A percentile compares a stretch with the other conserved stretches of the same genome.
phyloP scores from a whole-genome alignment of 129 eudicot species.

The Heracleum sosnowskyi region DNA sequence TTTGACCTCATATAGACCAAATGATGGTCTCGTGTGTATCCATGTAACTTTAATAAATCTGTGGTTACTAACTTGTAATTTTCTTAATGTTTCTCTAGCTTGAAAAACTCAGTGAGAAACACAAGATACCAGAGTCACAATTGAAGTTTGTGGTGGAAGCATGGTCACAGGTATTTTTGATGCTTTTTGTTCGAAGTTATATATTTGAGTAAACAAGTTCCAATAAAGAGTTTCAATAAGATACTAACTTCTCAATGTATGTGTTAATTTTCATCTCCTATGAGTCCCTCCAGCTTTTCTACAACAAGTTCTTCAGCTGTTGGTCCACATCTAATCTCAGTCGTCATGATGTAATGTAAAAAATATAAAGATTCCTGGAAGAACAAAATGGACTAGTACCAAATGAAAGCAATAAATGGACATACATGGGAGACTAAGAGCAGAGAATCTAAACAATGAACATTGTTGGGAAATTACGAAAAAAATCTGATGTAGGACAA shows the following conservation, averaged over 20 bases:
- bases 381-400: neutral
- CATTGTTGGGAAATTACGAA: neutral
- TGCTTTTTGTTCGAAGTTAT: neutral
- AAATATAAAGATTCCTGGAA: neutral
- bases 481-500: too few relatives aligned
- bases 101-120: slow-evolving; percentile 49
- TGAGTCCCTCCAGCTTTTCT: neutral
- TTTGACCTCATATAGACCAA: neutral
- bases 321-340: neutral
- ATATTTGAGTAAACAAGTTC: too few relatives aligned
- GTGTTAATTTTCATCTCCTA: neutral
- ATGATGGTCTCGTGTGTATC: neutral
- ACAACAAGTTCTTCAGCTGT: neutral
- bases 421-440: neutral
- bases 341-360: neutral
- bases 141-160: slow-evolving; percentile 59
- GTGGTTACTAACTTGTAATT: neutral
- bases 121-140: slow-evolving; percentile 53
- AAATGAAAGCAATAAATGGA: neutral
- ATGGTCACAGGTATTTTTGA: slow-evolving; percentile 55
- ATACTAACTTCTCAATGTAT: neutral
- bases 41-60: neutral
- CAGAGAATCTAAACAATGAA: neutral
- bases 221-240: neutral
- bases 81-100: slow-evolving; percentile 29